Conservation (phyloP, 2,329 filamentous ascomycete genomes). For the Aspergillus tubingensis region DNA sequence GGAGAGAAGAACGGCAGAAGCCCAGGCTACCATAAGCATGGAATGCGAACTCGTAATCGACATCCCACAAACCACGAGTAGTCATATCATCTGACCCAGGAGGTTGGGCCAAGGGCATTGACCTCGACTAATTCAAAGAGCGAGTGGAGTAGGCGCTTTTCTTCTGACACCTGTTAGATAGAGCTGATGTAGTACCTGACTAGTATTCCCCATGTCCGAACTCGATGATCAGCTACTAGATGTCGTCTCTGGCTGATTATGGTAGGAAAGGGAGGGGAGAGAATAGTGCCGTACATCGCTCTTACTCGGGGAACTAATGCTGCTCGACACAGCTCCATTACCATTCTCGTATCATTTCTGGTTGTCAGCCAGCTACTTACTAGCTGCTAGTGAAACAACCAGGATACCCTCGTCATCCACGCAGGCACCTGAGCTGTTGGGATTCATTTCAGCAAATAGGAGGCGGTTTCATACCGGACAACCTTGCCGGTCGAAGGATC, state of each 20-base stretch:
- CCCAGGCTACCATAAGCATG: neutral
- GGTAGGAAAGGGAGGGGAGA: neutral
- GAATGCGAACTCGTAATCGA: neutral
- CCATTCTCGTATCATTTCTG: conserved; percentile 2
- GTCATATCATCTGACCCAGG: conserved; percentile 19
- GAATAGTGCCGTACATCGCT: neutral
- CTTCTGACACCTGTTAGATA: conserved; percentile 1
- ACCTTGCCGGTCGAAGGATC: conserved; percentile 12
- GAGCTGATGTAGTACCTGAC: conserved; percentile 6
- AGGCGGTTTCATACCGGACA: conserved; percentile 8
- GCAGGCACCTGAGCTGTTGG: conserved; percentile 24
- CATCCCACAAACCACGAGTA: conserved; percentile 5
- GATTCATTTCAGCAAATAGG: conserved; percentile 7
- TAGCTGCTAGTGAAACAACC: conserved; percentile 5
- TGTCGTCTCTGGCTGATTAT: conserved; percentile 2
- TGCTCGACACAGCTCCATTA: neutral
- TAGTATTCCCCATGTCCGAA: neutral
- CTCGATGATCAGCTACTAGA: neutral
- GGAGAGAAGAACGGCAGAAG: neutral
- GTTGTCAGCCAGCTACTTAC: neutral
- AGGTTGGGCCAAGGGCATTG: conserved; percentile 12
- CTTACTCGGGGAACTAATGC: neutral
- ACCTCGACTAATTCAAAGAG: conserved; percentile 13
- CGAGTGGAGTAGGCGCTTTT: neutral
- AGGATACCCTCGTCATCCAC: conserved; percentile 24